These are phyloP conservation scores for Aegilops speltoides DNA, from an alignment of 176 grass and related monocot genomes.

Conservation along the genomic window DNA sequence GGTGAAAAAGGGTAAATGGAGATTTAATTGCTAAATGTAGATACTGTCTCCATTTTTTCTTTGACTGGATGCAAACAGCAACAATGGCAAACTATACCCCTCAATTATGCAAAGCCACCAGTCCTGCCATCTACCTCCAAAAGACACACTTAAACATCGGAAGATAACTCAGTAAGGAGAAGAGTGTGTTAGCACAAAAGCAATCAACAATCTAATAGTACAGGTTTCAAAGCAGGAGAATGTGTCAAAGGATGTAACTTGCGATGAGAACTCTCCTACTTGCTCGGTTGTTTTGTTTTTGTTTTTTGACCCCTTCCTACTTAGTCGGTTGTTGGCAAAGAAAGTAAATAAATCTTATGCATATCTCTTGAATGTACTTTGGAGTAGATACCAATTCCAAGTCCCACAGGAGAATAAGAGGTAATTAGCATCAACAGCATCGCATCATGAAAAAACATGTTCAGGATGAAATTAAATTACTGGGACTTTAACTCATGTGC, in stretches of 20 bases:
- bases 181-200: background rate
- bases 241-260: background rate
- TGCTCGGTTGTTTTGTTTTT: background rate
- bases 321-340: background rate
- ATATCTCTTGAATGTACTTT: background rate
- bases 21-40: background rate
- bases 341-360: background rate
- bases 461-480: conserved; percentile 9
- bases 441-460: background rate
- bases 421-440: background rate
- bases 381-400: background rate
- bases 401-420: background rate
- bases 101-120: background rate
- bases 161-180: background rate
- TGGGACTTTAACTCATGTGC: background rate
- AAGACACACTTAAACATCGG: background rate
- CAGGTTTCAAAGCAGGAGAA: background rate
- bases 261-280: background rate
- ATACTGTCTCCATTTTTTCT: background rate
- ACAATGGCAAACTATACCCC: background rate
- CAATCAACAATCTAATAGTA: background rate
- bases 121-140: background rate
- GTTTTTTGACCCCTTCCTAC: background rate
- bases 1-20: background rate
- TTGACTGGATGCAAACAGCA: background rate